Evolutionary conservation across 106 monocot species (phyloP), one percentile per base, ranked within the genome.

Genomic region (Acorus gramineus): DNA sequence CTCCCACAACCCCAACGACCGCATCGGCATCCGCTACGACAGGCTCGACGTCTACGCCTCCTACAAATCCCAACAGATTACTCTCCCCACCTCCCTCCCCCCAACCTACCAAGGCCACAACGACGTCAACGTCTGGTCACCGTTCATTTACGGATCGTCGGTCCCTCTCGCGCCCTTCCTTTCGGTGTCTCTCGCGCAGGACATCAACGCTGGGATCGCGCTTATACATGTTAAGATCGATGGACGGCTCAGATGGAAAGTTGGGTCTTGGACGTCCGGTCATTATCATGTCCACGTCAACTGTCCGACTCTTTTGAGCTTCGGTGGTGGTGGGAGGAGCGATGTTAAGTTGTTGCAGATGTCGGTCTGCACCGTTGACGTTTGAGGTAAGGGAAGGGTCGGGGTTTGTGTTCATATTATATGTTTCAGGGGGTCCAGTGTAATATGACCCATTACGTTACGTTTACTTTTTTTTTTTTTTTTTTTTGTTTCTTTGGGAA

Each of bases 21-120:
- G 67, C 6, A 56, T 82, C 66, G 89, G 82, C 45, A 60, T 85
- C 70, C 71, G 71, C 72, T 90, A 85, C 75, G 85, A 90, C 67
- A 50, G 44, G 47, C 69, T 90, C 54, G 70, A 90, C 64, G 69
- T 69, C 45, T 69, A 66, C 67, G 82, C 82, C 42, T 11, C 64
- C 14, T 89, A 81, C 81, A 62, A 77, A 57, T 50, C 13, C 52
- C 81, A 84, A 58, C 89, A 64, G 42, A 79, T 84, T 67, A 76
- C 81, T 3, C 51, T 62, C 46, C 56, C 76, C 7, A 47, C 62
- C 43, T 3, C 46, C 8, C 2, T 79, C 62, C 57, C 66, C 3
- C 64, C 81, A 5, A 50, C 65, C 48, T 89, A 84, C 70, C 89
- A 89, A 71, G 79, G 73, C 46, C 73, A 63, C 62, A 56, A 76